These are phyloP conservation scores for Ambrosia hybrid DNA, from an alignment of 140 eudicot species.

Conservation along the genomic window DNA sequence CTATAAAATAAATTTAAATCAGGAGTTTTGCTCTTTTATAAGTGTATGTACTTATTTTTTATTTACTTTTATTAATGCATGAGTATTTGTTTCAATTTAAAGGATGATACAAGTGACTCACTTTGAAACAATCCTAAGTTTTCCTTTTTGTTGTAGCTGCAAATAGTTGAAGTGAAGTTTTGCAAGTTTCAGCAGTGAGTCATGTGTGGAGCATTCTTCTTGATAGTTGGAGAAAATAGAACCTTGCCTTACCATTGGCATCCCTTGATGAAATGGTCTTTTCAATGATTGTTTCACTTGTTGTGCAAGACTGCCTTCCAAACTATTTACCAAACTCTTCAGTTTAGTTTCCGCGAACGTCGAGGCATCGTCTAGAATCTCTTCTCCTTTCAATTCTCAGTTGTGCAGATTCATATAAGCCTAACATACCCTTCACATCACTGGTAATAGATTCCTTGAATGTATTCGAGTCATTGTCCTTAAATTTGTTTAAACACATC, in stretches of 20 bases:
- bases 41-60: not conserved
- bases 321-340: slow-evolving; percentile 11
- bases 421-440: slow-evolving; percentile 45
- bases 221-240: slow-evolving; percentile 34
- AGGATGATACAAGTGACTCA: not conserved
- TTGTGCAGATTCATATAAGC: slow-evolving; percentile 52
- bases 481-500: slow-evolving; percentile 44
- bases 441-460: slow-evolving; percentile 29
- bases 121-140: slow-evolving; percentile 36
- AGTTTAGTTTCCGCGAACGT: slow-evolving; percentile 34
- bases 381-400: slow-evolving; percentile 41
- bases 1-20: not conserved
- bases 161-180: slow-evolving; percentile 35
- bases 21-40: too few species aligned
- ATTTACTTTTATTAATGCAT: not conserved
- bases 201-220: slow-evolving; percentile 28
- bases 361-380: slow-evolving; percentile 44
- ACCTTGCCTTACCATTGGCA: slow-evolving; percentile 47
- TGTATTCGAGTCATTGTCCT: slow-evolving; percentile 20
- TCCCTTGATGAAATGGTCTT: slow-evolving; percentile 39
- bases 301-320: slow-evolving; percentile 3
- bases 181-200: slow-evolving; percentile 36
- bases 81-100: too few species aligned
- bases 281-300: slow-evolving; percentile 40
- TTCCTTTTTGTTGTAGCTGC: slow-evolving; percentile 38